Evolutionary conservation across 2,329 filamentous ascomycete genomes (phyloP), one percentile per base, ranked within the genome.

Genomic region (Colletotrichum sp.): DNA sequence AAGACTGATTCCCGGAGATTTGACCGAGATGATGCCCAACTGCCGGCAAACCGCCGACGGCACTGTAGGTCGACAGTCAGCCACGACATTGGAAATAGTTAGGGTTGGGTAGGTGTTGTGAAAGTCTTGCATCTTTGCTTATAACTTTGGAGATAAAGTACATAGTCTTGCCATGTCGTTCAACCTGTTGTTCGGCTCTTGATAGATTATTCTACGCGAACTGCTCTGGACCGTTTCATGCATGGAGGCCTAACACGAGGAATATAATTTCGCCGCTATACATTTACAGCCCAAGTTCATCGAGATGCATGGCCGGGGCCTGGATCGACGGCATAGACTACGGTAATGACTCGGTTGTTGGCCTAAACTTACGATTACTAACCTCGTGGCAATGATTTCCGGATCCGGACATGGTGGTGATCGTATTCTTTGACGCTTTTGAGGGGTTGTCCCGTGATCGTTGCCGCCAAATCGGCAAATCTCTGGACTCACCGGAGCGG

Each of bases 141-240:
- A 24, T 24, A 24, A 24, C 24, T 24, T 24, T 44, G 9, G 44
- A 7, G 5, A 21, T 13, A 3, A 0, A 7, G 3, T 8, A 0
- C 6, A 6, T n/a, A 6, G 39, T 44, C 6, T 49, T 21, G 3
- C 10, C 18, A 21, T 21, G 8, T 2, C 0, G 6, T 49, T n/a
- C 1, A 21, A 21, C n/a, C 13, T 7, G n/a, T 4, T 49, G 39
- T 24, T 2, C 3, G 9, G 18, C 6, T 16, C 15, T 36, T 4
- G 1, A 5, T 36, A 4, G 15, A 36, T 36, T 16, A 36, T 16
- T 36, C 0, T 16, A 5, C 24, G 24, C 24, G 24, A 24, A 3
- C 24, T 24, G 24, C 24, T 24, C 24, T 24, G 24, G 24, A 24
- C 24, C 24, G 24, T 24, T 24, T 24, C 24, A 24, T 24, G 24